phyloP scores from a whole-genome alignment of 371 early-diverging fungal genomes.

The Mortierella sp. region DNA sequence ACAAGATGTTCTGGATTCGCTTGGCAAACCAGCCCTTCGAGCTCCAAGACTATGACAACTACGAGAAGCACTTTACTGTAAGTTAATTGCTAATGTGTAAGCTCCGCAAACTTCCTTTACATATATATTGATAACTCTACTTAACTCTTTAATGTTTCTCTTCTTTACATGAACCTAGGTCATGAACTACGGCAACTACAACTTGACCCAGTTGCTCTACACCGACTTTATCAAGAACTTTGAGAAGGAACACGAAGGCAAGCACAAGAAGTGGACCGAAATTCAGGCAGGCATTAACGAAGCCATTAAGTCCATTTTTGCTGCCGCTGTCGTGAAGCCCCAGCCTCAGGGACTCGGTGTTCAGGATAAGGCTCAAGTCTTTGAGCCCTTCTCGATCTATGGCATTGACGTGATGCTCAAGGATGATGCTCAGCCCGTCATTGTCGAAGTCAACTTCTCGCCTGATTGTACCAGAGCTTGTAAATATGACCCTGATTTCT shows the following conservation, averaged over 20 bases:
- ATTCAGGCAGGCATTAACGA: conserved; percentile 66
- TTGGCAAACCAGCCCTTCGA: conserved; percentile 64
- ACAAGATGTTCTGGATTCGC: conserved; percentile 75
- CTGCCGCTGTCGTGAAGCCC: conserved; percentile 61
- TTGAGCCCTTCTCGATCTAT: conserved; percentile 66
- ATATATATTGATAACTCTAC: neutral
- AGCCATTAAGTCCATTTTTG: conserved; percentile 65
- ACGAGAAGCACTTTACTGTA: conserved; percentile 71
- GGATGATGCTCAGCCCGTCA: conserved; percentile 62
- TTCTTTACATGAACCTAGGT: conserved; percentile 15
- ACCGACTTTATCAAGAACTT: conserved; percentile 70
- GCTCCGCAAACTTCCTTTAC: neutral
- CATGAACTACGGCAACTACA: conserved; percentile 70
- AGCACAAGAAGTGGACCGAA: conserved; percentile 59
- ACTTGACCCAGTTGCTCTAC: conserved; percentile 69
- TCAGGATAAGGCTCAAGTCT: conserved; percentile 35
- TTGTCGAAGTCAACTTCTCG: conserved; percentile 68
- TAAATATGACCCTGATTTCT: conserved; percentile 69
- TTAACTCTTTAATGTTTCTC: neutral
- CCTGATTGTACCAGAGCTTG: conserved; percentile 71
- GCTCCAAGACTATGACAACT: conserved; percentile 64
- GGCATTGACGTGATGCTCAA: conserved; percentile 72
- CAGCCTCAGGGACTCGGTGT: conserved; percentile 64
- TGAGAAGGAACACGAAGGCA: conserved; percentile 63
- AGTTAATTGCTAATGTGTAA: neutral